Evolutionary conservation across 441 rosid genomes (phyloP).

Genomic region (Pelargonium myrrhifolium): DNA sequence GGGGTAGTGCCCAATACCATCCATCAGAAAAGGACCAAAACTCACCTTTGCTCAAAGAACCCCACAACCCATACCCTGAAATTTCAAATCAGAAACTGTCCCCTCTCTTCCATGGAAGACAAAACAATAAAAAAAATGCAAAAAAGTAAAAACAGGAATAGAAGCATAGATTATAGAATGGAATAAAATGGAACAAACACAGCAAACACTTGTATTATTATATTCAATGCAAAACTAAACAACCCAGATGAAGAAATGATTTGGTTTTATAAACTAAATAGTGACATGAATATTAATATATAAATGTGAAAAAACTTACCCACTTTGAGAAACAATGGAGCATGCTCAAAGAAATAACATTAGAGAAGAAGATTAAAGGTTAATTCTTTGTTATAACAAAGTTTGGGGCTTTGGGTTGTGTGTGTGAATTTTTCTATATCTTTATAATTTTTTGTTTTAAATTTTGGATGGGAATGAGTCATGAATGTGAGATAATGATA

Average conservation of each 20-base stretch:
- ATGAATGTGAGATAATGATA: not conserved
- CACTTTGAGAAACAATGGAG: constrained; percentile 33
- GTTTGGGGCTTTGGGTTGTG: constrained; percentile 16
- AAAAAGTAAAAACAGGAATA: constrained; percentile 1
- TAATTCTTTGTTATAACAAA: constrained; percentile 23
- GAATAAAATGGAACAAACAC: constrained; percentile 1
- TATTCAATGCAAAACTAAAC: constrained; percentile 16
- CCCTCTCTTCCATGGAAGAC: constrained; percentile 27
- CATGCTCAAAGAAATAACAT: constrained; percentile 30
- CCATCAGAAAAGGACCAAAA: constrained; percentile 19
- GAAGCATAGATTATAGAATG: not conserved
- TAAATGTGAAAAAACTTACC: constrained; percentile 33
- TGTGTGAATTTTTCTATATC: constrained; percentile 13
- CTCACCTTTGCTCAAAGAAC: constrained; percentile 34
- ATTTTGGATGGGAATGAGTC: not conserved
- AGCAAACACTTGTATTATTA: not conserved
- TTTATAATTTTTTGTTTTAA: constrained; percentile 12
- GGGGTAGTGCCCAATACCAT: constrained; percentile 9
- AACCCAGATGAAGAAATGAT: constrained; percentile 55
- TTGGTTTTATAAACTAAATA: constrained; percentile 12
- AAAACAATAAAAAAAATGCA: constrained; percentile 15
- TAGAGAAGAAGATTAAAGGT: constrained; percentile 24
- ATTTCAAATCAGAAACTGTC: constrained; percentile 34
- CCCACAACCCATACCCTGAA: constrained; percentile 19
- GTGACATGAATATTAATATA: constrained; percentile 18